phyloP scores from a whole-genome alignment of 441 rosid genomes.

The Euphorbia corollata region DNA sequence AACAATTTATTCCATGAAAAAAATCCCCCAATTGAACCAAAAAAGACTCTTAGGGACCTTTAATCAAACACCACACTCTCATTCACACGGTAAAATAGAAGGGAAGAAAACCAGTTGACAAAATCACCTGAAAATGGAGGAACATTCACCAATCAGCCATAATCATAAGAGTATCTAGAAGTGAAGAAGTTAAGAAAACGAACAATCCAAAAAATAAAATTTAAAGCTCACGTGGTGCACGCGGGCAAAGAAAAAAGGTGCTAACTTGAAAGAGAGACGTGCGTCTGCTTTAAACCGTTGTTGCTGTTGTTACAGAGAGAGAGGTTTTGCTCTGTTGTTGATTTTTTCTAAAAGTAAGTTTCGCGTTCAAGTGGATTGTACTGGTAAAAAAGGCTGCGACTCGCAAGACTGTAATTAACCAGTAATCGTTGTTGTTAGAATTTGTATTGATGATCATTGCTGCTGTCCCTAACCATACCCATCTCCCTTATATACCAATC shows the following conservation, averaged over 20 bases:
- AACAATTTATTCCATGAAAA: background rate
- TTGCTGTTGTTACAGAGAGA: no score
- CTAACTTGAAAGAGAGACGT: constrained; percentile 4
- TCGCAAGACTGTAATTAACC: no score
- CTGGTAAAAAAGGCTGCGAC: background rate
- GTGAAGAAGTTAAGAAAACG: background rate
- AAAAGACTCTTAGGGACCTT: background rate
- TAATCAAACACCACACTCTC: constrained; percentile 1
- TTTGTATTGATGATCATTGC: no score
- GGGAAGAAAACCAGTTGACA: background rate
- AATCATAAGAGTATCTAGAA: background rate
- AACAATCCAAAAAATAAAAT: background rate
- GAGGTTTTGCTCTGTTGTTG: background rate
- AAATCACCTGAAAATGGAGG: constrained; percentile 8
- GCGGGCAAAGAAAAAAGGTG: background rate
- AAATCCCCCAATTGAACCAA: background rate
- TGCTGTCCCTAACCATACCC: no score
- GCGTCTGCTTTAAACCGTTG: background rate
- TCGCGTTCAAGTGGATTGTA: background rate
- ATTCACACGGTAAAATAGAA: background rate
- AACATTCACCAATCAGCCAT: background rate
- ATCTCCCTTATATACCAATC: no score
- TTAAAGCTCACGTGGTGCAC: background rate
- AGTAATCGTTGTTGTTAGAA: no score
- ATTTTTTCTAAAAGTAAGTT: background rate